Base-by-base conservation (phyloP, 179 eudicot species). In the Heliamphora pulchella region DNA sequence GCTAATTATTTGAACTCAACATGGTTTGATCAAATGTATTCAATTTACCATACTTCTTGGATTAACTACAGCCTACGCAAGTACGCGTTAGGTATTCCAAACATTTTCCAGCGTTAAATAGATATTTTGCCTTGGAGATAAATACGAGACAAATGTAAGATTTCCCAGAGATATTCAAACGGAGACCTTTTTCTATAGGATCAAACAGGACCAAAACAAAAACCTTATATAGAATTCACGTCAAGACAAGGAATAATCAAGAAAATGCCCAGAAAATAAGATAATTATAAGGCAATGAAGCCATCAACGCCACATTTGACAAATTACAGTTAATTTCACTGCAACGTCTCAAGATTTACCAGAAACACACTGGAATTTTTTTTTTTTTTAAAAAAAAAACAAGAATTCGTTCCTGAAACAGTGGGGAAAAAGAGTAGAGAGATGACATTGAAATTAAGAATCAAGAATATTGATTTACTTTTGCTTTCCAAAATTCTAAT, bases 261-360 rank as follows among this genome's bases (percentile, higher is more conserved):
- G 11, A 47, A 64, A 47, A 46, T 22, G 5, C 31, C 31, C 31
- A 31, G 31, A 31, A 31, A 31, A 31, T 31, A 31, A 31, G 31
- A 31, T 44, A 41, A 67, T 67, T 43, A 41, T 5, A 67, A 14
- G 1, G n/a, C 15, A 41, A 43, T 39, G 18, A 67, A 67, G 14
- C 61, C 67, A 57, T n/a, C 20, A 71, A 51, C 55, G 4, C 39
- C 5, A 68, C 75, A 62, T 50, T 14, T 15, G 77, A 79, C 13
- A 58, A 59, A 71, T 17, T 8, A 72, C 31, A 48, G 77, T 63
- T 4, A 46, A 71, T 57, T 79, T 59, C 47, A 71, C 70, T 14
- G 20, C 59, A 63, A 15, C 9, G 5, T 59, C 39, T 14, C 55
- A 71, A n/a, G 17, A 17, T 67, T 67, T 43, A 67, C 48, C 71